Conservation (phyloP, 23 red algal species). For the Gracilaria domingensis region DNA sequence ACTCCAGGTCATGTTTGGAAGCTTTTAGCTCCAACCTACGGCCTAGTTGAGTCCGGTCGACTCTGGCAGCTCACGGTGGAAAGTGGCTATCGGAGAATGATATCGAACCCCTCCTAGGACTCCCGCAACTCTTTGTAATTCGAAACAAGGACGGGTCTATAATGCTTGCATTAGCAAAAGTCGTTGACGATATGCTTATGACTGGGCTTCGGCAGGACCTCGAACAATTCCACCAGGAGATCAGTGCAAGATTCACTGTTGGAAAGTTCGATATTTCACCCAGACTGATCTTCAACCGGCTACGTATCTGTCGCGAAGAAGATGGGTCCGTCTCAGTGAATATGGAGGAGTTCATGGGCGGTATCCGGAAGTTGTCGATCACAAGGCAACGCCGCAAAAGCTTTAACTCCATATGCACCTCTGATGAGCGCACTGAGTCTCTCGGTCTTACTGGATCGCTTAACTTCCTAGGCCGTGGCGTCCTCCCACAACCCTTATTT, state of each 20-base stretch:
- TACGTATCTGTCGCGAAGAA: neutral
- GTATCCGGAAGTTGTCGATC: neutral
- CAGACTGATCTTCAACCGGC: neutral
- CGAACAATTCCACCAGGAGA: neutral
- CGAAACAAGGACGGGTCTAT: too few species aligned
- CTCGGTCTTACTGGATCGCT: neutral
- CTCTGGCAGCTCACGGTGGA: too few species aligned
- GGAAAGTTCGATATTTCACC: neutral
- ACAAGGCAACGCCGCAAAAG: neutral
- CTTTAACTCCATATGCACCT: neutral
- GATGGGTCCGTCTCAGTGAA: neutral
- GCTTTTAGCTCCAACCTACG: too few species aligned
- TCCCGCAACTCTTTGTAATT: too few species aligned
- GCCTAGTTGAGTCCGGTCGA: too few species aligned
- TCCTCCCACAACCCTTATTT: constrained; percentile 1
- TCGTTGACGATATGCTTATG: neutral
- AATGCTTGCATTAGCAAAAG: too few species aligned
- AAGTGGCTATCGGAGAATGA: too few species aligned
- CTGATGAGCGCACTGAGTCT: neutral
- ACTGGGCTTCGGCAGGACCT: neutral
- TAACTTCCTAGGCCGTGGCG: constrained; percentile 6
- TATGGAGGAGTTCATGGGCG: neutral
- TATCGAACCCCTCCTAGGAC: too few species aligned
- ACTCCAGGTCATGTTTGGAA: too few species aligned
- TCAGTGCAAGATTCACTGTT: neutral